Evolutionary conservation across 352 stramenopile species (phyloP).

Genomic region (Globisporangium abappressorium): DNA sequence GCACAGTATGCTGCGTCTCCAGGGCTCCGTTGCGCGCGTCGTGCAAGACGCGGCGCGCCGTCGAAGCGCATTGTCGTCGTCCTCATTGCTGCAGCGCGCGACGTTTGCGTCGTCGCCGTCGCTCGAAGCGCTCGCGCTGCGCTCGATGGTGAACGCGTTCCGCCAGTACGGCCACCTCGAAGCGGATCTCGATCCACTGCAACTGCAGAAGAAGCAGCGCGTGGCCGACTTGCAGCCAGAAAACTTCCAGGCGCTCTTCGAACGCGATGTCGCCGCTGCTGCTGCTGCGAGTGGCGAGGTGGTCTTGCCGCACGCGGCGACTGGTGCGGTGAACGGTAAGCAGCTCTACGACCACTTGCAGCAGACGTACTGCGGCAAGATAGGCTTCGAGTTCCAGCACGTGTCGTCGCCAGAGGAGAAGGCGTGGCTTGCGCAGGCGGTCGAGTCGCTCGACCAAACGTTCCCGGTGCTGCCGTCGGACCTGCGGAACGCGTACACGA

Average conservation of each 20-base stretch:
- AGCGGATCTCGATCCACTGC: conserved; percentile 65
- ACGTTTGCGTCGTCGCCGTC: conserved; percentile 36
- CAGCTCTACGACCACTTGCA: conserved; percentile 61
- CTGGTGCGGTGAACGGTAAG: conserved; percentile 27
- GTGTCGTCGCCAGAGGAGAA: conserved; percentile 59
- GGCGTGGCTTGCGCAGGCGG: conserved; percentile 55
- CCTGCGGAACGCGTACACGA: conserved; percentile 73
- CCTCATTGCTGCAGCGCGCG: neutral
- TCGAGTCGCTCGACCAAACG: conserved; percentile 38
- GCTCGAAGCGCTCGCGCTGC: conserved; percentile 57
- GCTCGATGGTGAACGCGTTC: conserved; percentile 70
- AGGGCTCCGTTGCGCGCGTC: conserved; percentile 30
- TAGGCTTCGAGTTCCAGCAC: conserved; percentile 82
- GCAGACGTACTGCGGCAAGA: conserved; percentile 71
- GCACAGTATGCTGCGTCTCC: conserved; percentile 50
- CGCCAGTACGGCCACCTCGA: conserved; percentile 75
- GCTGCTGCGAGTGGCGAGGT: conserved; percentile 21
- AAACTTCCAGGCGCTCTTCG: conserved; percentile 60
- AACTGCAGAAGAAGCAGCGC: conserved; percentile 30
- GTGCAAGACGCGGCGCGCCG: conserved; percentile 21
- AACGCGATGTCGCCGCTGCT: conserved; percentile 13
- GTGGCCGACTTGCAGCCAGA: conserved; percentile 35
- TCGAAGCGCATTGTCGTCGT: neutral
- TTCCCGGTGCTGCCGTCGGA: conserved; percentile 65
- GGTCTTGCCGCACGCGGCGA: conserved; percentile 12